A percentile compares a stretch with the other conserved stretches of the same genome.
These are phyloP conservation scores for Colletotrichum sojae DNA, from an alignment of 2,329 filamentous ascomycete genomes.

Conservation along the genomic window DNA sequence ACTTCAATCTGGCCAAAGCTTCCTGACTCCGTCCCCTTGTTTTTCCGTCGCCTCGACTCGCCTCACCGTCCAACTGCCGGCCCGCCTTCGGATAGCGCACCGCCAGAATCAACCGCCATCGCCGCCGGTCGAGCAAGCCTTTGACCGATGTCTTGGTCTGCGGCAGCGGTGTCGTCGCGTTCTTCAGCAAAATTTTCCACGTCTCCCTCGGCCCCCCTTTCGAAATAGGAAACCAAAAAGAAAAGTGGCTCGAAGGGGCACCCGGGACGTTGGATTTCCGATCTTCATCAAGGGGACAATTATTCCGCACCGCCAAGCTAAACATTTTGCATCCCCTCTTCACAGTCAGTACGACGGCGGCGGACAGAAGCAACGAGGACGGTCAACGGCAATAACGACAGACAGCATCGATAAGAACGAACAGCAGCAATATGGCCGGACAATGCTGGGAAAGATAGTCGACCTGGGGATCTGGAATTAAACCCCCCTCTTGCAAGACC, in stretches of 20 bases:
- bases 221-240: background rate
- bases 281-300: background rate
- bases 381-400: too few relatives aligned
- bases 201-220: background rate
- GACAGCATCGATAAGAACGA: too few relatives aligned
- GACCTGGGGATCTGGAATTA: too few relatives aligned
- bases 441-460: too few relatives aligned
- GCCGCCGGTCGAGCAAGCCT: background rate
- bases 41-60: too few relatives aligned
- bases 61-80: background rate
- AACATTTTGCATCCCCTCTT: too few relatives aligned
- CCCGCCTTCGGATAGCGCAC: constrained; percentile 12
- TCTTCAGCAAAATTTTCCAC: constrained; percentile 5
- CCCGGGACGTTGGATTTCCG: constrained; percentile 1
- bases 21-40: background rate
- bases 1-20: background rate
- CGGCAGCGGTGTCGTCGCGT: constrained; percentile 11
- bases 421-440: too few relatives aligned
- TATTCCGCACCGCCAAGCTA: too few relatives aligned
- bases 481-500: too few relatives aligned
- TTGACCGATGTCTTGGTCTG: constrained; percentile 4
- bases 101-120: background rate
- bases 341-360: too few relatives aligned
- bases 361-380: too few relatives aligned
- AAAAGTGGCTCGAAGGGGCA: constrained; percentile 9